phyloP scores from a whole-genome alignment of 2,329 filamentous ascomycete genomes.

The Alternaria solani region DNA sequence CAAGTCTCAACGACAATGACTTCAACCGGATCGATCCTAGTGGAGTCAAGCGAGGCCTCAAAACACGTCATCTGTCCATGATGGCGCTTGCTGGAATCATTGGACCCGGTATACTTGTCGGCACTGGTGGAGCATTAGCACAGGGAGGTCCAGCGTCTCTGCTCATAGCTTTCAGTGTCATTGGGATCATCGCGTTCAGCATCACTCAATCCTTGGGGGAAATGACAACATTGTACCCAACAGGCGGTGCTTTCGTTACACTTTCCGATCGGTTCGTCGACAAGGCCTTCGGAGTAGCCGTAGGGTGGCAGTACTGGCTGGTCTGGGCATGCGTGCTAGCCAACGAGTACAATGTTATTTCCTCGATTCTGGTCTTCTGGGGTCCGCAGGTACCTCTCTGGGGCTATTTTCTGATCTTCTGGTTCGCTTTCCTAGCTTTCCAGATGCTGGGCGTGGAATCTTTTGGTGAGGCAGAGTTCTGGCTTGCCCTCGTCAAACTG shows the following conservation, averaged over 20 bases:
- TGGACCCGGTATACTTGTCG: conserved; percentile 76
- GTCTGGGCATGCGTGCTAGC: conserved; percentile 72
- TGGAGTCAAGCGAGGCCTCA: conserved; percentile 73
- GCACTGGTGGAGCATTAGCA: conserved; percentile 72
- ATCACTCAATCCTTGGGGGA: conserved; percentile 80
- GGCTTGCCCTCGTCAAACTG: conserved; percentile 53
- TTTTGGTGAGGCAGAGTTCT: conserved; percentile 55
- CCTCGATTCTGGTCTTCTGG: conserved; percentile 72
- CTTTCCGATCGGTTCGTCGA: conserved; percentile 69
- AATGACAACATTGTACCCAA: conserved; percentile 76
- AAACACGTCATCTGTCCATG: conserved; percentile 72
- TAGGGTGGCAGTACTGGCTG: conserved; percentile 53
- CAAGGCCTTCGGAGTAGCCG: conserved; percentile 34
- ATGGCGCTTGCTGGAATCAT: conserved; percentile 61
- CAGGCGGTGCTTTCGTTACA: conserved; percentile 74
- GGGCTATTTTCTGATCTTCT: conserved; percentile 55
- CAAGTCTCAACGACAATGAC: conserved; percentile 36
- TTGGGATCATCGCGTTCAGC: conserved; percentile 71
- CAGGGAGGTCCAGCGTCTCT: conserved; percentile 75
- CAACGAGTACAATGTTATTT: conserved; percentile 76
- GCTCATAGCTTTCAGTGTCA: conserved; percentile 77
- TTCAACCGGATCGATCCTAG: conserved; percentile 61
- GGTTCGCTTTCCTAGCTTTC: conserved; percentile 50
- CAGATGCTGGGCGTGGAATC: conserved; percentile 53
- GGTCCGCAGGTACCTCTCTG: conserved; percentile 58